Conservation (phyloP, 1,284 basidiomycete species). For the Schizophyllum commune region DNA sequence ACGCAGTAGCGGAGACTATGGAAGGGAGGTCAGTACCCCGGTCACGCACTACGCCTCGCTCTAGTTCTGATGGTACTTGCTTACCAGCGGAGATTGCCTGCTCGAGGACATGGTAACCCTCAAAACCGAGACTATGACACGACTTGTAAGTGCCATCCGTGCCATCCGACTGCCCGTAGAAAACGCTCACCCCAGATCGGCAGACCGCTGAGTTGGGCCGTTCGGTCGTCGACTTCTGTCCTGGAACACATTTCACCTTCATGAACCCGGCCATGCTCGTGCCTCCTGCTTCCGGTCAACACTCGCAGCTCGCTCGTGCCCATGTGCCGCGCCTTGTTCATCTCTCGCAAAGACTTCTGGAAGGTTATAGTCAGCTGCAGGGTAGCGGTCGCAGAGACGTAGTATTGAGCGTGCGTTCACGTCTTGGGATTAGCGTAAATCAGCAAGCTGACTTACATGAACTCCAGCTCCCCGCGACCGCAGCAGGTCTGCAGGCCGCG, state of each 20-base stretch:
- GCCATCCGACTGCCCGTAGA: background rate
- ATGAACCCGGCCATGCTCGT: slow-evolving; percentile 34
- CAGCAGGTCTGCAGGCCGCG: slow-evolving; percentile 43
- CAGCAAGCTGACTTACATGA: background rate
- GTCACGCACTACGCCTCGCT: background rate
- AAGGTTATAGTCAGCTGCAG: slow-evolving; percentile 33
- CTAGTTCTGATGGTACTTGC: too few relatives aligned
- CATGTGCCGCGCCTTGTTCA: slow-evolving; percentile 24
- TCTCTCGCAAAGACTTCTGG: slow-evolving; percentile 33
- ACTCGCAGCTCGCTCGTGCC: background rate
- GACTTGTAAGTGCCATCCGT: background rate
- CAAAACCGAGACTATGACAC: background rate
- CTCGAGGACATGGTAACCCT: slow-evolving; percentile 15
- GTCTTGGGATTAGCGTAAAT: background rate
- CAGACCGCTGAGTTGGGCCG: slow-evolving; percentile 46
- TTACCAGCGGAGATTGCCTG: background rate
- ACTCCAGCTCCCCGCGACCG: slow-evolving; percentile 49
- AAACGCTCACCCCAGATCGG: background rate
- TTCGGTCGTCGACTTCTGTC: slow-evolving; percentile 30
- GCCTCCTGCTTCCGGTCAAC: background rate
- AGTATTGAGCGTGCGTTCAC: slow-evolving; percentile 40
- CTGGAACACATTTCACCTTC: slow-evolving; percentile 43
- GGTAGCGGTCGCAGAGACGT: slow-evolving; percentile 32
- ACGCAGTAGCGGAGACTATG: background rate
- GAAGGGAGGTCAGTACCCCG: background rate